phyloP scores from a whole-genome alignment of 495 filamentous ascomycete genomes.

The Penicillium desertorum region DNA sequence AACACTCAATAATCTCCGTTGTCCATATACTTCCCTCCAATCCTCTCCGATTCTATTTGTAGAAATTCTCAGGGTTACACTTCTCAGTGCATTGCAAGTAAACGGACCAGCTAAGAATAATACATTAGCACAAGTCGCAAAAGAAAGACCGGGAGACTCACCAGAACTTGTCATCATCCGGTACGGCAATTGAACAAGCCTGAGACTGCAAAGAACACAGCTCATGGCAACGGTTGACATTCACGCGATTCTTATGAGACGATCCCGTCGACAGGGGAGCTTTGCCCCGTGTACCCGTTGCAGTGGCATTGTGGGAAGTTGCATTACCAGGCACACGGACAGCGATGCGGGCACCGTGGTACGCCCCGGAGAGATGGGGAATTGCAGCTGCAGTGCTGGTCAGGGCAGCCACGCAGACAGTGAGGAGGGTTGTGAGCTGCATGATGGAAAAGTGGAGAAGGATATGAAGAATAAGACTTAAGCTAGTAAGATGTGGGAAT shows the following conservation, averaged over 20 bases:
- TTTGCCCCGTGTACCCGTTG: constrained; percentile 16
- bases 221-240: constrained; percentile 29
- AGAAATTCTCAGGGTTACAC: constrained; percentile 24
- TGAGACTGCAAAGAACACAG: constrained; percentile 30
- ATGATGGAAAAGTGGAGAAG: constrained; percentile 12
- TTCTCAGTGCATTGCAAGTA: constrained; percentile 27
- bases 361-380: constrained; percentile 24
- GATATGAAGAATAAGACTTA: not conserved
- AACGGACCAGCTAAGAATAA: constrained; percentile 19
- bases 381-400: constrained; percentile 24
- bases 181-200: constrained; percentile 31
- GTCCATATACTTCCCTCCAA: not conserved
- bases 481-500: not conserved
- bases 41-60: not conserved
- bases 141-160: constrained; percentile 10
- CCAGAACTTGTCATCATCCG: constrained; percentile 34
- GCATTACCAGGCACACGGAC: constrained; percentile 21
- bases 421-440: constrained; percentile 25
- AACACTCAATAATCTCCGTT: not conserved
- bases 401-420: constrained; percentile 23
- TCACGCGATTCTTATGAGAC: constrained; percentile 16
- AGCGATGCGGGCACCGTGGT: constrained; percentile 21
- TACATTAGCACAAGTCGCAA: not conserved
- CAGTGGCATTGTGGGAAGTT: constrained; percentile 22
- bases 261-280: constrained; percentile 17